Percentiles rank a stretch among this genome's conserved stretches.
phyloP scores from a whole-genome alignment of 768 basidiomycete genomes.

The Suillus discolor region DNA sequence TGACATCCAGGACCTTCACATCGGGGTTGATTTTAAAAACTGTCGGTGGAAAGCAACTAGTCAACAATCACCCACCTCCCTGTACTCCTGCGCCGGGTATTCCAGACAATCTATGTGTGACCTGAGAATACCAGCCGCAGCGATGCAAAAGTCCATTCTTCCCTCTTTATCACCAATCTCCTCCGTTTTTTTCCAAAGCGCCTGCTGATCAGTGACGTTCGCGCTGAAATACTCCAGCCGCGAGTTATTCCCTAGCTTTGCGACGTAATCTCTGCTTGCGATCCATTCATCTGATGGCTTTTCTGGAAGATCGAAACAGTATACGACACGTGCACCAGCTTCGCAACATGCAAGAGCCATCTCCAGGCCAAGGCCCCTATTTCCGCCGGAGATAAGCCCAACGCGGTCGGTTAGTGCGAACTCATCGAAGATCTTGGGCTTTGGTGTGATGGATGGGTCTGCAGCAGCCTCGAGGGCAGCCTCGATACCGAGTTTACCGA shows the following conservation, averaged over 20 bases:
- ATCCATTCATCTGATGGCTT: conserved; percentile 60
- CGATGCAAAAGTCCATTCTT: conserved; percentile 75
- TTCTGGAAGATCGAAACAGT: conserved; percentile 66
- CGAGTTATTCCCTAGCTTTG: conserved; percentile 41
- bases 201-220: conserved; percentile 66
- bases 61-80: conserved; percentile 45
- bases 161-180: conserved; percentile 68
- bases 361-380: conserved; percentile 79
- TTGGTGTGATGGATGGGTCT: conserved; percentile 35
- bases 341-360: conserved; percentile 77
- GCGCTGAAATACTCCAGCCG: conserved; percentile 63
- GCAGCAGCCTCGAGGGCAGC: conserved; percentile 52
- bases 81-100: conserved; percentile 66
- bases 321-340: conserved; percentile 68
- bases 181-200: conserved; percentile 57
- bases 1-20: conserved; percentile 62
- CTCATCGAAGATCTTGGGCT: conserved; percentile 59
- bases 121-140: conserved; percentile 75
- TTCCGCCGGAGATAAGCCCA: conserved; percentile 63
- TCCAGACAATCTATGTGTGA: conserved; percentile 62
- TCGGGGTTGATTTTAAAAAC: neutral
- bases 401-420: conserved; percentile 61
- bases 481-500: conserved; percentile 63
- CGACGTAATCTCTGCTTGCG: conserved; percentile 54
- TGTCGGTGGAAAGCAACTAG: neutral